Conservation (phyloP, 129 eudicot species). For the Centrapalus pauciflorus region DNA sequence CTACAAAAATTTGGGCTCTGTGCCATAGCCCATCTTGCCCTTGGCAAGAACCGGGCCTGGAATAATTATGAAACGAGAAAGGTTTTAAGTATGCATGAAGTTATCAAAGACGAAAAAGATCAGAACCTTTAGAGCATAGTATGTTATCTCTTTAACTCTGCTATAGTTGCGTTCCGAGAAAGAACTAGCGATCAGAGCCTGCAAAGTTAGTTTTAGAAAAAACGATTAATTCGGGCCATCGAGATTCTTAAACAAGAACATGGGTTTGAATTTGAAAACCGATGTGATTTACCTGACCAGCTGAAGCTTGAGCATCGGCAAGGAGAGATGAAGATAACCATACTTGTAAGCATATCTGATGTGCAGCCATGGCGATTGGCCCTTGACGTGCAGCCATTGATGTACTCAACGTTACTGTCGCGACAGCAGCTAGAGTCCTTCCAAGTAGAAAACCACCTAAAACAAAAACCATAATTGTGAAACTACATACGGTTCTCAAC, state of each 20-base stretch:
- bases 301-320: conserved; percentile 79
- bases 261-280: no score
- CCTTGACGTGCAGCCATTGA: conserved; percentile 93
- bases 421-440: conserved; percentile 76
- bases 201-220: not conserved
- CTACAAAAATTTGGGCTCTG: no score
- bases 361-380: conserved; percentile 78
- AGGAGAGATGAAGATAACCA: conserved; percentile 86
- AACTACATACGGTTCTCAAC: not conserved
- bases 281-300: conserved; percentile 79
- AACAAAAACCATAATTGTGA: not conserved
- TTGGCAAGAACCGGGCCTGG: no score
- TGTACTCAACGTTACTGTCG: conserved; percentile 70
- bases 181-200: conserved; percentile 66
- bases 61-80: no score
- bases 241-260: not conserved
- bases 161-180: conserved; percentile 44
- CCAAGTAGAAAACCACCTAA: conserved; percentile 72
- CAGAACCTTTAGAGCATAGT: conserved; percentile 44
- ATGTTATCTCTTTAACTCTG: conserved; percentile 60
- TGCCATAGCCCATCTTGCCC: no score
- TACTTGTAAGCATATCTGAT: conserved; percentile 84
- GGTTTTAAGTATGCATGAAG: not conserved
- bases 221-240: not conserved
- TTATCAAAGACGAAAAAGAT: not conserved